Evolutionary conservation across 129 eudicot genomes (phyloP).

Genomic region (Artemisia tridentata): DNA sequence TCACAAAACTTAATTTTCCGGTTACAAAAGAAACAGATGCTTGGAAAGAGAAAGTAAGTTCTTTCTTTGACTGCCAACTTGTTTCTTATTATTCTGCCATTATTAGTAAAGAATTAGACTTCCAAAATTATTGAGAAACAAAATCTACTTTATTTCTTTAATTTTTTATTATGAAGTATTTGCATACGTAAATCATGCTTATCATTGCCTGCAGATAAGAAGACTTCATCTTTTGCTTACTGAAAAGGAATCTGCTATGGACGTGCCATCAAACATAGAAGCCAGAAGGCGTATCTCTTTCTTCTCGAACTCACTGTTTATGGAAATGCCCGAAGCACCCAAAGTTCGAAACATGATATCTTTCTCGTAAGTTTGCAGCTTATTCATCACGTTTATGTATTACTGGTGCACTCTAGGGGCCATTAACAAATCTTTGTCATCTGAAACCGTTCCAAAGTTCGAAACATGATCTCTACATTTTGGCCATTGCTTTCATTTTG

Average conservation of each 20-base stretch:
- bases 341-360: constrained; percentile 96
- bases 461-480: constrained; percentile 8
- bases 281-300: constrained; percentile 87
- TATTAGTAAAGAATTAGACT: constrained; percentile 12
- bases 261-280: constrained; percentile 81
- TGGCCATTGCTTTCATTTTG: constrained; percentile 6
- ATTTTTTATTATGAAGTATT: neutral
- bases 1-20: constrained; percentile 58
- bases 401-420: neutral
- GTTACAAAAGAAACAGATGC: constrained; percentile 54
- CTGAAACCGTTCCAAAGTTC: neutral
- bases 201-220: neutral
- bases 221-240: too few relatives aligned
- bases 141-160: neutral
- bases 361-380: constrained; percentile 61
- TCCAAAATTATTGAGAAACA: neutral
- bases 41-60: constrained; percentile 79
- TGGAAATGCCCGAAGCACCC: constrained; percentile 94
- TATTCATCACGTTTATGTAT: neutral
- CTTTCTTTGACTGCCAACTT: neutral
- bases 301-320: constrained; percentile 91
- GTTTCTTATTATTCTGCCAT: constrained; percentile 5
- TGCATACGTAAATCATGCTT: constrained; percentile 22
- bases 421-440: constrained; percentile 1
- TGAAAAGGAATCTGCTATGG: too few relatives aligned